Evolutionary conservation across 192 early-diverging fungal species (phyloP).

Genomic region (Entophlyctis helioformis): DNA sequence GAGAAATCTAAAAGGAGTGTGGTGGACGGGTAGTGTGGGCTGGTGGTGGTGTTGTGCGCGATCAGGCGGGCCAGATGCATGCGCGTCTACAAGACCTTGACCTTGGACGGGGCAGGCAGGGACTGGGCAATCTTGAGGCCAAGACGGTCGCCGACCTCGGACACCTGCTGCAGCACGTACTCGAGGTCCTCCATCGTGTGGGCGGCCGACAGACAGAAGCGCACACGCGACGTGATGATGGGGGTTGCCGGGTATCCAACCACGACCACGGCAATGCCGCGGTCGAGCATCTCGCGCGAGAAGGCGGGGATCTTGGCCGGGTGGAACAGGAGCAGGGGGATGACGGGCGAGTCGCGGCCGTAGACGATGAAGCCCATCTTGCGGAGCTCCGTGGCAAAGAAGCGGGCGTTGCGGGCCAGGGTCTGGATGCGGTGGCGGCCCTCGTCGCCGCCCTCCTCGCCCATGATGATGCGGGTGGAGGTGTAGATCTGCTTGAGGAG

Average conservation of each 20-base stretch:
- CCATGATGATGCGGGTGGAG: conserved; percentile 84
- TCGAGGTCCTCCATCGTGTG: conserved; percentile 87
- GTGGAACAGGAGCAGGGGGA: conserved; percentile 84
- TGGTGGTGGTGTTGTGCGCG: no score
- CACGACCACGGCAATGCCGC: conserved; percentile 89
- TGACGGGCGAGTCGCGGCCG: conserved; percentile 78
- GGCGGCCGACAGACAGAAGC: conserved; percentile 91
- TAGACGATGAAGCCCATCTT: conserved; percentile 92
- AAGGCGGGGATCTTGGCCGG: conserved; percentile 97
- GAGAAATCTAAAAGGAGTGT: no score
- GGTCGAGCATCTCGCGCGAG: conserved; percentile 76
- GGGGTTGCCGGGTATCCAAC: conserved; percentile 97
- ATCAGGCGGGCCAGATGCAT: no score
- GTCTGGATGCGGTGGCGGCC: conserved; percentile 69
- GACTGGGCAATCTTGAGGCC: conserved; percentile 12
- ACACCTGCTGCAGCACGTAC: conserved; percentile 28
- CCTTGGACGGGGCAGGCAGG: no score
- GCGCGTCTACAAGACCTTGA: no score
- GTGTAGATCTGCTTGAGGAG: conserved; percentile 84
- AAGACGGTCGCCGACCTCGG: conserved; percentile 34
- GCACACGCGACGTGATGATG: conserved; percentile 85
- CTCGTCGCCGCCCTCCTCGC: conserved; percentile 78
- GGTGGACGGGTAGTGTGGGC: no score
- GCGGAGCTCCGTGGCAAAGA: conserved; percentile 65
- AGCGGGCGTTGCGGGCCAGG: conserved; percentile 77